Base-by-base conservation (phyloP, 176 grass and related monocot genomes). In the Avena sativa region DNA sequence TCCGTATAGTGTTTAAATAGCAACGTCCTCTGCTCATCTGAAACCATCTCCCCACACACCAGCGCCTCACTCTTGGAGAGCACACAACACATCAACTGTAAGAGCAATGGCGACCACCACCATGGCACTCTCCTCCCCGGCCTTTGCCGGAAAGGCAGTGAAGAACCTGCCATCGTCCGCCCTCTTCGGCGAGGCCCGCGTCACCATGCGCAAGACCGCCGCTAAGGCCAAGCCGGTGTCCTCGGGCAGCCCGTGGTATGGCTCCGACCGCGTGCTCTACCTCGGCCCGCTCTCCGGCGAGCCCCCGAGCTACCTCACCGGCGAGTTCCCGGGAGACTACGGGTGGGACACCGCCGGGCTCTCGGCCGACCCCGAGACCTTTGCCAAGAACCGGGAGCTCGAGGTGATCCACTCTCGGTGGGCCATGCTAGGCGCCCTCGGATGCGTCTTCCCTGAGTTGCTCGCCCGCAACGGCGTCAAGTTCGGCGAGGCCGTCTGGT, bases 301-400 rank as follows among this genome's bases (percentile, higher is more conserved):
- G 82, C 89, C 95, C 2, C 95, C 92, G 10, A 91, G 89, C 84
- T 97, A 97, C 89, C 79, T 97, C 16, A 94, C 87, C 0, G 95
- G 95, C 12, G 95, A 97, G 81, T 97, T 95, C 87, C 95, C 95
- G 0, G 95, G 95, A 16, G 91, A 97, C 89, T 95, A 97, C 49
- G 95, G 95, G 23, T 97, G 95, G 95, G 95, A 97, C 92, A 97
- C 92, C 0, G 91, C 92, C 0, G 92, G 95, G 0, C 91, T 97
- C 0, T 97, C 89, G 0, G 95, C 95, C 1, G 95, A 97, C 56
- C 95, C 95, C 0, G 92, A 97, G 92, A 97, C 95, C 16, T 97
- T 97, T 30, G 88, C 95, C 69, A 97, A 97, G 87, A 97, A 97
- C 89, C 80, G 95, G 0, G 95, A 97, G 84, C 76, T 97, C 36